phyloP scores from a whole-genome alignment of 331 rosid species.

The Prunus yedoensis region DNA sequence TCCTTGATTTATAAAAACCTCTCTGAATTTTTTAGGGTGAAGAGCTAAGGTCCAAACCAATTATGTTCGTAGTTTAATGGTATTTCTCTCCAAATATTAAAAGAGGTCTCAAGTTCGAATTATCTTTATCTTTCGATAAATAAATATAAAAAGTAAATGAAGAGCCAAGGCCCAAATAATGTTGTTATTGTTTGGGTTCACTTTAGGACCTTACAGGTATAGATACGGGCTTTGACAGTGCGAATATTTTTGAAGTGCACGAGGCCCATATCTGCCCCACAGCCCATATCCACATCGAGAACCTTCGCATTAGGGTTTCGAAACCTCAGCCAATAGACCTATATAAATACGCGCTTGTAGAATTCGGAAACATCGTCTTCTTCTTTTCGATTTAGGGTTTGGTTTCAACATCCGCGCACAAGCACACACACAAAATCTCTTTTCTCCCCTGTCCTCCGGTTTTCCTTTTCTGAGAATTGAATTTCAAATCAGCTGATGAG shows the following conservation, averaged over 20 bases:
- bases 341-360: background rate
- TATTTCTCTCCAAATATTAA: too few species aligned
- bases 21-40: too few species aligned
- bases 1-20: too few species aligned
- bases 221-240: background rate
- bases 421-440: too few species aligned
- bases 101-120: too few species aligned
- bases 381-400: background rate
- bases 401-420: background rate
- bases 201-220: background rate
- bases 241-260: too few species aligned
- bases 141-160: too few species aligned
- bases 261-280: background rate
- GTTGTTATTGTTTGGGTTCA: too few species aligned
- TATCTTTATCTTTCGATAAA: fast-evolving
- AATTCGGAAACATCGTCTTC: background rate
- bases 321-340: background rate
- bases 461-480: background rate
- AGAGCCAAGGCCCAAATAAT: too few species aligned
- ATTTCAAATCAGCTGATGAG: constrained; percentile 60
- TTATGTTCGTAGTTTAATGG: too few species aligned
- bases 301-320: background rate
- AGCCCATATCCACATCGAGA: background rate
- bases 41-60: too few species aligned
- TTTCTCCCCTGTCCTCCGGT: background rate